These are phyloP conservation scores for Amniculicola lignicola DNA, from an alignment of 495 filamentous ascomycete genomes.

Conservation along the genomic window DNA sequence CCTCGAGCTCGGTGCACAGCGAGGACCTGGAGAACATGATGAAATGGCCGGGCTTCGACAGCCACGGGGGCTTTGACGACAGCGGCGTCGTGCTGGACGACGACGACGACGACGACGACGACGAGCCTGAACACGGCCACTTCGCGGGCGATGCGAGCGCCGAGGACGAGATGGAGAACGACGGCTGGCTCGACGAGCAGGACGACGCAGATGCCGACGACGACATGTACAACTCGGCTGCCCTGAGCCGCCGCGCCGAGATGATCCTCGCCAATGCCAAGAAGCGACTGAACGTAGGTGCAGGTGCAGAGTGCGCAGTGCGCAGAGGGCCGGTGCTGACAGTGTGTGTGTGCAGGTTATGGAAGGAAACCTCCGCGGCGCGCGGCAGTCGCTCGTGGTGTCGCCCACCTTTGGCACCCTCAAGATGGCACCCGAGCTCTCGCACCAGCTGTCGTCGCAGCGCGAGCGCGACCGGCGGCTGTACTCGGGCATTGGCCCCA, in stretches of 20 bases:
- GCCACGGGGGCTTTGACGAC: conserved; percentile 23
- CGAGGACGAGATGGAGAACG: conserved; percentile 34
- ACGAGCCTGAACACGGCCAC: conserved; percentile 15
- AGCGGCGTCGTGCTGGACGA: conserved; percentile 30
- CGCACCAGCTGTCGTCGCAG: conserved; percentile 25
- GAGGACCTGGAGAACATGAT: conserved; percentile 37
- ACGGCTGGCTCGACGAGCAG: conserved; percentile 32
- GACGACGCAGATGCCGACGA: conserved; percentile 37
- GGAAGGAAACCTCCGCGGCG: conserved; percentile 82
- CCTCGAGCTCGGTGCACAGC: conserved; percentile 36
- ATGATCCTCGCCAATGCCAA: conserved; percentile 89
- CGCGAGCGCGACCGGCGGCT: conserved; percentile 26
- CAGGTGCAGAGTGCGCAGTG: not conserved
- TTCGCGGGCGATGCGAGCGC: conserved; percentile 14
- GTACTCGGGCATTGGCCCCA: conserved; percentile 28
- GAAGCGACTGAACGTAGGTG: conserved; percentile 74
- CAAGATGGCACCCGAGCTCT: conserved; percentile 26
- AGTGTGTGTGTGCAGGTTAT: conserved; percentile 60
- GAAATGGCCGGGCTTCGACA: conserved; percentile 35
- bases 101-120: conserved; percentile 27
- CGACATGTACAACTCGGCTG: conserved; percentile 63
- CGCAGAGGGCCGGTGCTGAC: conserved; percentile 6
- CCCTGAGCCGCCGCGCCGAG: conserved; percentile 78
- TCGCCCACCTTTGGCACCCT: conserved; percentile 28
- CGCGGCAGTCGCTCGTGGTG: conserved; percentile 61